Evolutionary conservation across 2,329 filamentous ascomycete species (phyloP).

Genomic region (Neurospora sp.): DNA sequence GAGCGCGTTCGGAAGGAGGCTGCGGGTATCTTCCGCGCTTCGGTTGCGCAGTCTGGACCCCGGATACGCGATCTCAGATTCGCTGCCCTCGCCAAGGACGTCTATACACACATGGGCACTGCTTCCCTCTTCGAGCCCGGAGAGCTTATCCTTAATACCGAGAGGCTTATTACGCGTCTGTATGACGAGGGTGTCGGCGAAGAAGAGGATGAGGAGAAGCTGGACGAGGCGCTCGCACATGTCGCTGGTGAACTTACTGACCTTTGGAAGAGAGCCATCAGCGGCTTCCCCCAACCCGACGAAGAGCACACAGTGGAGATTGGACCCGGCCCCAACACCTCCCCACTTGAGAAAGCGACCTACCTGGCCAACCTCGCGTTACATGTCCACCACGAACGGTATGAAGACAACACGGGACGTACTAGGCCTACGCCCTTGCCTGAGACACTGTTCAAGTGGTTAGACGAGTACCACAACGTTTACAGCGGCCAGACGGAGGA

Average conservation of each 20-base stretch:
- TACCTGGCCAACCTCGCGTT: constrained; percentile 73
- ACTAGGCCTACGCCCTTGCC: constrained; percentile 48
- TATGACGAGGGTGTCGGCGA: constrained; percentile 53
- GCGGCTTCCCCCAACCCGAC: constrained; percentile 36
- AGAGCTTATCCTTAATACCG: constrained; percentile 64
- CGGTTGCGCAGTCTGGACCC: constrained; percentile 33
- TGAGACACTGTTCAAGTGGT: constrained; percentile 73
- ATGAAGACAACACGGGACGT: constrained; percentile 23
- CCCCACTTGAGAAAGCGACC: constrained; percentile 63
- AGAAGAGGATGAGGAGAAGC: constrained; percentile 44
- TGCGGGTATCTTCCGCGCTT: constrained; percentile 45
- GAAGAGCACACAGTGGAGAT: constrained; percentile 51
- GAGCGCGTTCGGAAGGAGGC: constrained; percentile 45
- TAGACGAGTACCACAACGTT: constrained; percentile 64
- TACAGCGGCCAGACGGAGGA: constrained; percentile 58
- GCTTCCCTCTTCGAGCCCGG: constrained; percentile 59
- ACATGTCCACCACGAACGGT: constrained; percentile 62
- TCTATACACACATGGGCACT: constrained; percentile 49
- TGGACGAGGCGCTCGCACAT: constrained; percentile 47
- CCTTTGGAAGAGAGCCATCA: constrained; percentile 47
- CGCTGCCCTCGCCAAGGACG: constrained; percentile 60
- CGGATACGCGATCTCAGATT: constrained; percentile 51
- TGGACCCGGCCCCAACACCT: constrained; percentile 52
- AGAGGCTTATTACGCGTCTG: constrained; percentile 56
- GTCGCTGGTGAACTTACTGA: constrained; percentile 41